These are phyloP conservation scores for Solanum sitiens DNA, from an alignment of 257 asterid species.

Conservation along the genomic window DNA sequence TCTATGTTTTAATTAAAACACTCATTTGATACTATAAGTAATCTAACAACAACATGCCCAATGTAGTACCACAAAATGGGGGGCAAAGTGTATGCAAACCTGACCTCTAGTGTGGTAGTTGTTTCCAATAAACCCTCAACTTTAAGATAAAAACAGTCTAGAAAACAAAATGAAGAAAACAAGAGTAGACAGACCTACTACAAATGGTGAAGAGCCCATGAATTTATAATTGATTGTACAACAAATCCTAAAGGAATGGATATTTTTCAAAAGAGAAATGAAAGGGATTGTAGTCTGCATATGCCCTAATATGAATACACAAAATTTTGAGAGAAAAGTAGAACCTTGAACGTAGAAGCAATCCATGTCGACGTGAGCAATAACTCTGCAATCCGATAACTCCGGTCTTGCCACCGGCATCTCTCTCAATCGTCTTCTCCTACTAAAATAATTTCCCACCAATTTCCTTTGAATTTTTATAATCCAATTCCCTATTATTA, in stretches of 20 bases:
- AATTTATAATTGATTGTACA: neutral
- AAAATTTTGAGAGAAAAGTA: neutral
- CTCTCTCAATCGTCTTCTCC: neutral
- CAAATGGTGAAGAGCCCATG: neutral
- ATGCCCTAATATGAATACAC: neutral
- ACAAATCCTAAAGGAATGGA: neutral
- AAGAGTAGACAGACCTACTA: neutral
- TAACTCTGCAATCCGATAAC: conserved; percentile 67
- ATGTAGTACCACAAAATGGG: neutral
- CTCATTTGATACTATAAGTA: neutral
- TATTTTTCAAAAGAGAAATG: neutral
- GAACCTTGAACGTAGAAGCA: conserved; percentile 97
- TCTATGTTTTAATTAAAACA: neutral
- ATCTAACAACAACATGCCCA: neutral
- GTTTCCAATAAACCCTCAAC: neutral
- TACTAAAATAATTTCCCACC: neutral
- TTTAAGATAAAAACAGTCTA: neutral
- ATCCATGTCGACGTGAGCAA: conserved; percentile 94
- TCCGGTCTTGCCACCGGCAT: conserved; percentile 74
- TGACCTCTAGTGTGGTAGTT: neutral
- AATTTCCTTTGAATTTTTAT: neutral
- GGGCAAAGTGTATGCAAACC: neutral
- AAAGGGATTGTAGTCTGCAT: neutral
- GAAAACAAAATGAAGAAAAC: neutral
- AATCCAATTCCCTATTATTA: no score